phyloP scores from a whole-genome alignment of 208 protist genomes.

The Porcisia hertigi region DNA sequence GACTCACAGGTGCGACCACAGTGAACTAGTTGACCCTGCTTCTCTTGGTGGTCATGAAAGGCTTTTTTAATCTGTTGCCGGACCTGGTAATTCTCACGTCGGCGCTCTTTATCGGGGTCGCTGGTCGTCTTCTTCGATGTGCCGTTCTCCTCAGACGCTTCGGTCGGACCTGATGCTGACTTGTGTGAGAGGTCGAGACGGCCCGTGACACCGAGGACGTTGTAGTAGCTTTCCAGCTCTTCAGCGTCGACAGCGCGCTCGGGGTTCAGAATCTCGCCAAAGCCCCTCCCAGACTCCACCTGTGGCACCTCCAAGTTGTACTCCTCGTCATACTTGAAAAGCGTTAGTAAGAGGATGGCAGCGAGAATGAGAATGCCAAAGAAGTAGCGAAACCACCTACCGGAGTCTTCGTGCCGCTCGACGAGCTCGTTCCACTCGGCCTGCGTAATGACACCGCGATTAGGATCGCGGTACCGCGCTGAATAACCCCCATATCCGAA shows the following conservation, averaged over 20 bases:
- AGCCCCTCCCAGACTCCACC: slow-evolving; percentile 72
- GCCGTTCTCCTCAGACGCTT: not conserved
- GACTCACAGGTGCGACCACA: slow-evolving; percentile 74
- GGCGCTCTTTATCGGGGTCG: slow-evolving; percentile 63
- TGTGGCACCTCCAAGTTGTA: slow-evolving; percentile 86
- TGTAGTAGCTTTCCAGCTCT: slow-evolving; percentile 77
- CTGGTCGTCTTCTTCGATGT: not conserved
- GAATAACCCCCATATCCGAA: slow-evolving; percentile 9
- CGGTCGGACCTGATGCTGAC: slow-evolving; percentile 5
- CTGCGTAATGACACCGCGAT: slow-evolving; percentile 74
- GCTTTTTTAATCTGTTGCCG: slow-evolving; percentile 72
- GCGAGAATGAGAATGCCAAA: slow-evolving; percentile 61
- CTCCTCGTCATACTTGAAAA: slow-evolving; percentile 86
- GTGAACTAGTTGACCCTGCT: slow-evolving; percentile 78
- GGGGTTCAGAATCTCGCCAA: slow-evolving; percentile 54
- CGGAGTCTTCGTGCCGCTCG: slow-evolving; percentile 74
- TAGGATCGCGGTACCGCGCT: slow-evolving; percentile 47
- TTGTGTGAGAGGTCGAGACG: slow-evolving; percentile 33
- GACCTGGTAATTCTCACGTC: slow-evolving; percentile 77
- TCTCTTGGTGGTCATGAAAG: slow-evolving; percentile 62
- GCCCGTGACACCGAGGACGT: slow-evolving; percentile 64
- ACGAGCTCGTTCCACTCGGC: slow-evolving; percentile 81
- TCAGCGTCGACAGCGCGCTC: slow-evolving; percentile 16
- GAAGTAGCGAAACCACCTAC: slow-evolving; percentile 63
- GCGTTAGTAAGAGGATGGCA: slow-evolving; percentile 47